Conservation (phyloP, 257 asterid species). For the Rhazya stricta region DNA sequence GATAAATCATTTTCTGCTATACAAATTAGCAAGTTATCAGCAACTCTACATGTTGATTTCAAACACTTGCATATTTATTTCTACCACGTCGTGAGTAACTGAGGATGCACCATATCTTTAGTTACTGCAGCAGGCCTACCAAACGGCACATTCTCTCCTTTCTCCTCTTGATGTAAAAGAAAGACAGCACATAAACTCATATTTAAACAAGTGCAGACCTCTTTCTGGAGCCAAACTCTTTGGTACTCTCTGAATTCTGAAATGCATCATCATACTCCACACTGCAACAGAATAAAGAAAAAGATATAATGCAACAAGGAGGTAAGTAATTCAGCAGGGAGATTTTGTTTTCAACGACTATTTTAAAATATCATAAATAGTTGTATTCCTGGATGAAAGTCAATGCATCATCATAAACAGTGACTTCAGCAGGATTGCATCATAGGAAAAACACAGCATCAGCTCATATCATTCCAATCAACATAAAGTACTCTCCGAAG, state of each 20-base stretch:
- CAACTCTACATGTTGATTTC: no score
- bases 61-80: no score
- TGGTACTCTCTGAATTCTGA: slow-evolving; percentile 29
- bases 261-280: slow-evolving; percentile 33
- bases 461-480: no score
- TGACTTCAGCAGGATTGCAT: not conserved
- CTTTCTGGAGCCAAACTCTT: slow-evolving; percentile 41
- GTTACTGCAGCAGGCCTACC: not conserved
- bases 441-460: not conserved
- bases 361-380: not conserved
- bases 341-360: no score
- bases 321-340: not conserved
- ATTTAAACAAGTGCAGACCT: slow-evolving; percentile 31
- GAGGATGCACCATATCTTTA: not conserved
- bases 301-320: not conserved
- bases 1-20: not conserved
- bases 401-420: not conserved
- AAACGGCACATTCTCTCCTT: not conserved
- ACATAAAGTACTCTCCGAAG: no score
- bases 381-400: not conserved
- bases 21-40: not conserved
- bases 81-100: not conserved
- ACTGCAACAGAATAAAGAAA: slow-evolving; percentile 24
- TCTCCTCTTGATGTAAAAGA: not conserved
- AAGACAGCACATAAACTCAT: not conserved